Conservation (phyloP, 1,284 basidiomycete species). For the Ceratobasidium sp. region DNA sequence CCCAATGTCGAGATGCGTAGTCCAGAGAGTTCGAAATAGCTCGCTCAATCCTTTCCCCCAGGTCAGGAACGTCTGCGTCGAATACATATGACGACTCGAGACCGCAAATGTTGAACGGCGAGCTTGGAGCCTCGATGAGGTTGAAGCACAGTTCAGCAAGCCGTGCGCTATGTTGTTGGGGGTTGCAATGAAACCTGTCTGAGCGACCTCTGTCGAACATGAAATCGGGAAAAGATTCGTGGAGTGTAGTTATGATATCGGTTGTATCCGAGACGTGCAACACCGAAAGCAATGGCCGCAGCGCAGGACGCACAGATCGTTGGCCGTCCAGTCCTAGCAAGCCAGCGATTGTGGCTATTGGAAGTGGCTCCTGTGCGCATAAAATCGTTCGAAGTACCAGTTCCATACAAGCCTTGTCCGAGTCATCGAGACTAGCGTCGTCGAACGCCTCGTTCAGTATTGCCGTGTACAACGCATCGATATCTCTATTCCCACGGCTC, state of each 20-base stretch:
- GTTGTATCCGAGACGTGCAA: background rate
- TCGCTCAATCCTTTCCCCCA: background rate
- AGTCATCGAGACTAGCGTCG: background rate
- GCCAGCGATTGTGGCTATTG: background rate
- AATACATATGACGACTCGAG: constrained; percentile 28
- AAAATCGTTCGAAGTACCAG: background rate
- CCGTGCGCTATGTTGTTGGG: background rate
- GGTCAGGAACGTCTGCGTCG: constrained; percentile 6
- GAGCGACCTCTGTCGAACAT: background rate
- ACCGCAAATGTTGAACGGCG: constrained; percentile 41
- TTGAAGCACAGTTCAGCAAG: constrained; percentile 17
- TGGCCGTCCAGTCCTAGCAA: background rate
- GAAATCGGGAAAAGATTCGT: constrained; percentile 36
- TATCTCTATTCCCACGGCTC: background rate
- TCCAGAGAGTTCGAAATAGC: background rate
- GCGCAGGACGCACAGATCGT: background rate
- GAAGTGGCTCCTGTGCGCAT: constrained; percentile 12
- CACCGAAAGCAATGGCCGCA: constrained; percentile 21
- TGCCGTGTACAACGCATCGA: background rate
- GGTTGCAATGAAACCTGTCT: background rate
- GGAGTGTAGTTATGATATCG: constrained; percentile 3
- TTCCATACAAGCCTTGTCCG: background rate
- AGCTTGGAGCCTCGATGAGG: background rate
- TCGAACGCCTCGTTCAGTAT: background rate
- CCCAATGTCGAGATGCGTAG: constrained; percentile 38